A percentile compares a stretch with the other conserved stretches of the same genome.
These are phyloP conservation scores for Ogataea chonburiensis DNA, from an alignment of 805 yeast genomes.

Conservation along the genomic window DNA sequence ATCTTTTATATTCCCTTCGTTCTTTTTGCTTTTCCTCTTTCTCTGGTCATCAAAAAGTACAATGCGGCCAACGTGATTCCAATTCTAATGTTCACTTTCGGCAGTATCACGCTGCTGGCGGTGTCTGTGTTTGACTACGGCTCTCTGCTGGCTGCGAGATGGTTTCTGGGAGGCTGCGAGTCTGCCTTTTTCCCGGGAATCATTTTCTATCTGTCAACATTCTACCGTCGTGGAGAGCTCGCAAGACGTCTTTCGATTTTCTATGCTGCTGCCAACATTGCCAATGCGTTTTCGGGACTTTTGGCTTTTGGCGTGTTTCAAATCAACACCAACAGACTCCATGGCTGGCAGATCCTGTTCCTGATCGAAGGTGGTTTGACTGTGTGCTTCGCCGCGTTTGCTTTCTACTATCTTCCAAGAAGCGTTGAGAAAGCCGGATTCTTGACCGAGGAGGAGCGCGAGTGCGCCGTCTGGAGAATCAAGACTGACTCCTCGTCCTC, in stretches of 20 bases:
- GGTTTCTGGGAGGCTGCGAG: slow-evolving; percentile 39
- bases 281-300: slow-evolving; percentile 40
- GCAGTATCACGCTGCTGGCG: slow-evolving; percentile 39
- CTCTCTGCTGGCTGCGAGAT: slow-evolving; percentile 35
- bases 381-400: slow-evolving; percentile 34
- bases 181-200: slow-evolving; percentile 41
- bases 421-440: slow-evolving; percentile 37
- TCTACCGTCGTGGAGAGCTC: slow-evolving; percentile 39
- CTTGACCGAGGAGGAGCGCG: slow-evolving; percentile 41
- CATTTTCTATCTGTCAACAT: slow-evolving; percentile 37
- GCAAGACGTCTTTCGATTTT: slow-evolving; percentile 38
- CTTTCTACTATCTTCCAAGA: slow-evolving; percentile 38
- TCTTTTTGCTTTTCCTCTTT: slow-evolving; percentile 43
- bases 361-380: slow-evolving; percentile 46
- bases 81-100: slow-evolving; percentile 44
- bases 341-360: slow-evolving; percentile 50
- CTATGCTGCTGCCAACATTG: slow-evolving; percentile 35
- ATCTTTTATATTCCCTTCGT: slow-evolving; percentile 47
- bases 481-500: slow-evolving; percentile 36
- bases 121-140: slow-evolving; percentile 42
- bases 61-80: slow-evolving; percentile 47
- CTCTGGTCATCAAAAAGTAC: slow-evolving; percentile 40
- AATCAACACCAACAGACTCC: slow-evolving; percentile 35
- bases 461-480: slow-evolving; percentile 39
- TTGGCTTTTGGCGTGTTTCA: slow-evolving; percentile 39